Percentiles rank a stretch among this genome's conserved stretches.
phyloP scores from a whole-genome alignment of 106 monocot genomes.

The Iris macrosiphon region DNA sequence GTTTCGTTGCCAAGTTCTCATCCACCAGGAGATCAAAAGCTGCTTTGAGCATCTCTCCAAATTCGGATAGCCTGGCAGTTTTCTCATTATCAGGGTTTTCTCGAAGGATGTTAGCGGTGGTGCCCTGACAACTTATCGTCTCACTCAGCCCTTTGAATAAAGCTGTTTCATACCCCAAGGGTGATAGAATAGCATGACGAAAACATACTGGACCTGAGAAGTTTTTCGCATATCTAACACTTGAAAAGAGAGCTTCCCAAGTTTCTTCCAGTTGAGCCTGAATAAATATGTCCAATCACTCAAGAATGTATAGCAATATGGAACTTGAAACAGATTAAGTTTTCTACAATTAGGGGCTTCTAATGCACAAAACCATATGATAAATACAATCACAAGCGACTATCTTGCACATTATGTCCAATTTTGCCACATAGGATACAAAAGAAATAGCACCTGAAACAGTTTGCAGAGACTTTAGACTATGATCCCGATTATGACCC shows the following conservation, averaged over 20 bases:
- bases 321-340: too few species aligned
- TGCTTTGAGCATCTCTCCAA: conserved; percentile 82
- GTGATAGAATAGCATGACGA: conserved; percentile 72
- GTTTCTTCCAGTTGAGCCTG: conserved; percentile 86
- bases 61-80: conserved; percentile 78
- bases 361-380: too few species aligned
- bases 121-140: conserved; percentile 59
- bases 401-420: too few species aligned
- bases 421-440: too few species aligned
- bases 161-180: conserved; percentile 93
- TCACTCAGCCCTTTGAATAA: conserved; percentile 83
- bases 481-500: too few species aligned
- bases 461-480: too few species aligned
- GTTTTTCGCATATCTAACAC: conserved; percentile 75
- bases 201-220: conserved; percentile 83
- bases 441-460: too few species aligned
- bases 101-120: conserved; percentile 26
- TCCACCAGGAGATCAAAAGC: conserved; percentile 42
- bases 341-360: too few species aligned
- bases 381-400: too few species aligned
- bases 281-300: neutral
- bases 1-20: conserved; percentile 16
- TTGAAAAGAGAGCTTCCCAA: conserved; percentile 88
- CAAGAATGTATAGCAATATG: too few species aligned
- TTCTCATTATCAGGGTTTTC: conserved; percentile 39